Percentiles rank a stretch among this genome's conserved stretches.
Evolutionary conservation across 352 stramenopile species (phyloP).

Genomic region (Peronospora tabacina): DNA sequence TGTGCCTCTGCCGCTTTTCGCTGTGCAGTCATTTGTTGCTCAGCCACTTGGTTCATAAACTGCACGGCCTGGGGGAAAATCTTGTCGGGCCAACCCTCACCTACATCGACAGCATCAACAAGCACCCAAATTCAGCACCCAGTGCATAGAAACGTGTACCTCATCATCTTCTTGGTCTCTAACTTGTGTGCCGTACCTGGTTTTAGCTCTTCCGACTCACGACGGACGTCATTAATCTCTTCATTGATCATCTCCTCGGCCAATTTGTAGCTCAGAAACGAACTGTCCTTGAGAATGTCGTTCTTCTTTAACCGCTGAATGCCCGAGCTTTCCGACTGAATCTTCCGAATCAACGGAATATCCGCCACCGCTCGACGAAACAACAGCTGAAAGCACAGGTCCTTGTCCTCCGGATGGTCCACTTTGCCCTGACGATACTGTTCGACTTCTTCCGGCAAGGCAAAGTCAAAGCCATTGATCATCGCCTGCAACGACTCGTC

Average conservation of each 20-base stretch:
- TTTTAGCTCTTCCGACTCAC: constrained; percentile 75
- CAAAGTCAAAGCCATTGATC: constrained; percentile 88
- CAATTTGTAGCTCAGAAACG: constrained; percentile 83
- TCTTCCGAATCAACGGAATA: constrained; percentile 83
- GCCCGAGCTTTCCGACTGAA: constrained; percentile 76
- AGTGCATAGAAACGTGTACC: too few relatives aligned
- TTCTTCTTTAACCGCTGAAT: constrained; percentile 85
- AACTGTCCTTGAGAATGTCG: constrained; percentile 84
- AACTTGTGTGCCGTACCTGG: constrained; percentile 35
- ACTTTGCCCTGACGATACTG: constrained; percentile 64
- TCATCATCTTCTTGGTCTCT: too few relatives aligned
- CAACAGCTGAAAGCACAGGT: constrained; percentile 72
- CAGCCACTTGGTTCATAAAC: constrained; percentile 84
- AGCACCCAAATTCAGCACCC: too few relatives aligned
- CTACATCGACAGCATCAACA: constrained; percentile 16
- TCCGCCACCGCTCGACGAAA: constrained; percentile 78
- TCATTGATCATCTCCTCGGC: constrained; percentile 84
- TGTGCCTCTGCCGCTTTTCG: constrained; percentile 62
- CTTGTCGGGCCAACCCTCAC: constrained; percentile 79
- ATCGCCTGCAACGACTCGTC: constrained; percentile 80
- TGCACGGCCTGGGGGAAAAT: constrained; percentile 85
- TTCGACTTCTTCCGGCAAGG: constrained; percentile 72
- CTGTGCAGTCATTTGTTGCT: constrained; percentile 79
- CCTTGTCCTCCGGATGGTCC: constrained; percentile 53
- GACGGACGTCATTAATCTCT: constrained; percentile 80